Evolutionary conservation across 768 basidiomycete genomes (phyloP), one percentile per base, ranked within the genome.

Genomic region (Phaeotremella skinneri): DNA sequence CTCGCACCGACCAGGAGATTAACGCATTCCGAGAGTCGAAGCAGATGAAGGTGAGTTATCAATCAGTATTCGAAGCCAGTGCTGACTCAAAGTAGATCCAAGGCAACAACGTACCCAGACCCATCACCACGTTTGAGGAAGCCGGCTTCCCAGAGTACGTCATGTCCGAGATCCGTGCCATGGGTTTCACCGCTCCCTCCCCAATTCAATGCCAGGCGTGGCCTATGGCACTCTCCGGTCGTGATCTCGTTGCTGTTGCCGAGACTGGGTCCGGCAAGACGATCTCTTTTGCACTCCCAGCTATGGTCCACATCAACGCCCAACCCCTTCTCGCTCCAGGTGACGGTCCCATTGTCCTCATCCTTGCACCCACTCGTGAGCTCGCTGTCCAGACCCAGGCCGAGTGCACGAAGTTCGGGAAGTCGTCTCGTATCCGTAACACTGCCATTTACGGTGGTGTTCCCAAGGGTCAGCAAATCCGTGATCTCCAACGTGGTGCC

Each of bases 281-380:
- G 5, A 97, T 99, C 56, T 85, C 93, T 9, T 99, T 99, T 76
- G 94, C 96, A 55, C 86, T 99, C 45, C 96, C 96, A 39, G 94
- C 96, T 50, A 99, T 98, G 94, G 82, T 99, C 31, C 96, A 99
- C 79, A 99, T 99, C 81, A 99, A 98, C 83, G 96, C 96, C 45
- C 96, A 99, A 83, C 90, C 96, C 4, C 82, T 99, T 39, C 82
- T 99, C 60, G 78, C 88, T 0, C 87, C 93, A 25, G 94, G 96
- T 20, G 96, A 99, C 77, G 96, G 96, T 16, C 96, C 96, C 14
- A 98, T 99, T 64, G 94, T 90, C 11, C 84, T 99, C 53, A 89
- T 98, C 60, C 84, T 99, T 55, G 96, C 94, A 2, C 96, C 96
- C 25, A 99, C 96, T 48, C 89, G 94, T 79, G 96, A 99, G 79